A percentile compares a stretch with the other conserved stretches of the same genome.
Evolutionary conservation across 1,284 basidiomycete genomes (phyloP).

Genomic region (Tilletia caries): DNA sequence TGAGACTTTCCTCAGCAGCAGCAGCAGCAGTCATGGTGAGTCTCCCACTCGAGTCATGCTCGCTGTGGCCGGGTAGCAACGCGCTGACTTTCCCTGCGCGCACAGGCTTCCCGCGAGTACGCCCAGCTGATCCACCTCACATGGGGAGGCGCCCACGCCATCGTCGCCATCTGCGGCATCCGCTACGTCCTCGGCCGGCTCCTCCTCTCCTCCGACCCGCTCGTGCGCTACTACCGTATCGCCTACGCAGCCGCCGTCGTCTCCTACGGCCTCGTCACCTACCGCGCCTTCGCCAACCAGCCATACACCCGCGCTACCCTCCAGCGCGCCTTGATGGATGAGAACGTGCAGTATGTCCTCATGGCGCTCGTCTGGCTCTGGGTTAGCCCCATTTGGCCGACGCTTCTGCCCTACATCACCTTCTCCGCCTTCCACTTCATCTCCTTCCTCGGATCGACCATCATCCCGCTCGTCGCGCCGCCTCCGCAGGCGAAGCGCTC

Average conservation of each 20-base stretch:
- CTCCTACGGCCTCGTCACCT: conserved; percentile 53
- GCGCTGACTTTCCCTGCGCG: background rate
- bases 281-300: conserved; percentile 51
- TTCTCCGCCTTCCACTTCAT: conserved; percentile 54
- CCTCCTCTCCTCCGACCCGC: conserved; percentile 31
- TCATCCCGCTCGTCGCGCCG: conserved; percentile 41
- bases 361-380: conserved; percentile 54
- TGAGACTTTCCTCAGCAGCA: too few relatives aligned
- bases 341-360: conserved; percentile 54
- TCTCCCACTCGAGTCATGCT: too few relatives aligned
- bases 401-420: conserved; percentile 51
- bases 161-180: conserved; percentile 49
- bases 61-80: too few relatives aligned
- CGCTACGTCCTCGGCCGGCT: conserved; percentile 44
- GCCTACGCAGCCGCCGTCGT: conserved; percentile 52
- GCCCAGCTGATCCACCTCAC: conserved; percentile 37
- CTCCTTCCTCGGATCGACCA: conserved; percentile 44
- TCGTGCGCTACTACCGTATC: conserved; percentile 46
- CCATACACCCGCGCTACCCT: conserved; percentile 50
- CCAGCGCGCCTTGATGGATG: conserved; percentile 53
- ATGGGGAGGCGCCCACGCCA: conserved; percentile 52
- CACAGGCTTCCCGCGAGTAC: conserved; percentile 6
- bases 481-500: conserved; percentile 21
- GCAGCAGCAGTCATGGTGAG: too few relatives aligned
- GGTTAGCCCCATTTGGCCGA: conserved; percentile 51